Conservation (phyloP, 345 rosid genomes). For the Rhodomyrtus tomentosa region DNA sequence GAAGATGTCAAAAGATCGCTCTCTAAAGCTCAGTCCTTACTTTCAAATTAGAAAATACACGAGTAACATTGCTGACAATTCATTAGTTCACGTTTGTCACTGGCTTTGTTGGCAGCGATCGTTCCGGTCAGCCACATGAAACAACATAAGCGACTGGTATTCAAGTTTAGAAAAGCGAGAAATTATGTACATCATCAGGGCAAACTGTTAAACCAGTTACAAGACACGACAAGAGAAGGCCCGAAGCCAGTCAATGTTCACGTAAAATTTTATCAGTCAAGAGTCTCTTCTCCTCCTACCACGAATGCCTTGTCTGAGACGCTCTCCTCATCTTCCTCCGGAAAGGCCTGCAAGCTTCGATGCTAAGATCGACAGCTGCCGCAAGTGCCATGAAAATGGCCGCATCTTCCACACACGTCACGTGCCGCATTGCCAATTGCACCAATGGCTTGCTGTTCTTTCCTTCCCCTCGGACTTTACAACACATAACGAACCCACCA, state of each 20-base stretch:
- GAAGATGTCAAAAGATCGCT: background rate
- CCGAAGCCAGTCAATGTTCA: constrained; percentile 8
- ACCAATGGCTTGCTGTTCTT: constrained; percentile 78
- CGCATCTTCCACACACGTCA: constrained; percentile 92
- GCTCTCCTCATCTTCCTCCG: constrained; percentile 54
- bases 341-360: constrained; percentile 89
- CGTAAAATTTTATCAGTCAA: constrained; percentile 1
- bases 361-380: constrained; percentile 86
- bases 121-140: background rate
- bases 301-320: constrained; percentile 35
- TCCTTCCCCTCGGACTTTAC: constrained; percentile 86
- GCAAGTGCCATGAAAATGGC: constrained; percentile 97
- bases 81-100: background rate
- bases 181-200: constrained; percentile 16
- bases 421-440: constrained; percentile 78
- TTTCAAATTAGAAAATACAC: background rate
- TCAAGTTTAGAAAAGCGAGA: constrained; percentile 7
- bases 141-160: constrained; percentile 2
- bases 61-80: background rate
- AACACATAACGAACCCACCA: constrained; percentile 89
- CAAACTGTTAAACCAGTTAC: constrained; percentile 12
- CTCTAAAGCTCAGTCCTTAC: background rate
- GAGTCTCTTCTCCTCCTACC: constrained; percentile 7
- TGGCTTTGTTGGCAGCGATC: background rate
- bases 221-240: background rate